Percentiles rank a stretch among this genome's conserved stretches.
These are phyloP conservation scores for Eutrema japonicum DNA, from an alignment of 345 rosid species.

Conservation along the genomic window DNA sequence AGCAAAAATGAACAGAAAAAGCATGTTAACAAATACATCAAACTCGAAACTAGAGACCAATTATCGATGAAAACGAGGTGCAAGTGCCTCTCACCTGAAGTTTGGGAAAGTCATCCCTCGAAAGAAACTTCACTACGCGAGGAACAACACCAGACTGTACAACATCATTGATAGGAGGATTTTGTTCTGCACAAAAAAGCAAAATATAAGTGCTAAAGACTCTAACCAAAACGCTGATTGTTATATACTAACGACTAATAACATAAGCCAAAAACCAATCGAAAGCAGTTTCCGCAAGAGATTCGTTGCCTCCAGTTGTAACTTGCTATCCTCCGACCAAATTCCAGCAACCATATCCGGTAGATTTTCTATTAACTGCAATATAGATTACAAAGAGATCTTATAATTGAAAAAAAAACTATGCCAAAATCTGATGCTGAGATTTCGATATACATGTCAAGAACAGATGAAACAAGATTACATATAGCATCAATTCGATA, in stretches of 20 bases:
- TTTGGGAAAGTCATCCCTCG: conserved; percentile 75
- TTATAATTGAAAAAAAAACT: no score
- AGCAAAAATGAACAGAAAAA: conserved; percentile 5
- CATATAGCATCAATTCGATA: no score
- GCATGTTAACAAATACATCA: conserved; percentile 9
- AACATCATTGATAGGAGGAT: conserved; percentile 80
- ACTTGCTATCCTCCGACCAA: conserved; percentile 62
- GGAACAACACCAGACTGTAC: conserved; percentile 74
- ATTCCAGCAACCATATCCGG: conserved; percentile 66
- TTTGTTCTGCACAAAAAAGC: conserved; percentile 57
- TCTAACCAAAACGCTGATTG: conserved; percentile 2
- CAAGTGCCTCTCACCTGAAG: conserved; percentile 59
- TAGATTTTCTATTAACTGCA: conserved; percentile 62
- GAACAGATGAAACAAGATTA: neutral
- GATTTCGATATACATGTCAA: conserved; percentile 5
- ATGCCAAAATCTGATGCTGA: neutral
- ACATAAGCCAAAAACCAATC: conserved; percentile 53
- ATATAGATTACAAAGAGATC: neutral
- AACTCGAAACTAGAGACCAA: conserved; percentile 3
- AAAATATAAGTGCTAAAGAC: neutral
- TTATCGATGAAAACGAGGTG: conserved; percentile 3
- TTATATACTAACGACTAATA: neutral
- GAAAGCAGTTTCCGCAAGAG: conserved; percentile 78
- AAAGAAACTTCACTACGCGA: conserved; percentile 73
- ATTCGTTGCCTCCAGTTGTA: conserved; percentile 68